Conservation (phyloP, 1,284 basidiomycete genomes). For the Prillingera fragicola region DNA sequence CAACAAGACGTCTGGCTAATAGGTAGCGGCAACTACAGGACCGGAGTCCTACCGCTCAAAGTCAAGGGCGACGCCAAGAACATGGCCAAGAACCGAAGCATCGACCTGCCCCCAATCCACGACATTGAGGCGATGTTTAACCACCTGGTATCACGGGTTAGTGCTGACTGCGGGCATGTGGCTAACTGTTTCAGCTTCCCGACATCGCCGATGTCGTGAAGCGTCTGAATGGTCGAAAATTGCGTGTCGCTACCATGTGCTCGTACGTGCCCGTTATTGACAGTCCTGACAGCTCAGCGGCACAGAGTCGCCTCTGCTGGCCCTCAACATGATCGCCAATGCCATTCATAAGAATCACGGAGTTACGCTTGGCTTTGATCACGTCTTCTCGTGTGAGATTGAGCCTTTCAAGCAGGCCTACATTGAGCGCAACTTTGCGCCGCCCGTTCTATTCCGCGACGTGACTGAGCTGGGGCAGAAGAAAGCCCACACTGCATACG, state of each 20-base stretch:
- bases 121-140: slow-evolving; percentile 77
- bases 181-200: slow-evolving; percentile 24
- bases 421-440: slow-evolving; percentile 84
- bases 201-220: slow-evolving; percentile 55
- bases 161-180: neutral
- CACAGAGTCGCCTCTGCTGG: slow-evolving; percentile 88
- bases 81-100: slow-evolving; percentile 32
- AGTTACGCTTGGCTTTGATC: slow-evolving; percentile 67
- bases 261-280: slow-evolving; percentile 46
- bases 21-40: slow-evolving; percentile 21
- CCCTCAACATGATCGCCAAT: slow-evolving; percentile 74
- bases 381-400: slow-evolving; percentile 96
- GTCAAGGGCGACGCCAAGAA: slow-evolving; percentile 14
- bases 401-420: slow-evolving; percentile 98
- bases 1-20: slow-evolving; percentile 1
- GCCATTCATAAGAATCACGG: slow-evolving; percentile 65
- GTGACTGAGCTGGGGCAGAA: slow-evolving; percentile 80
- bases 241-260: slow-evolving; percentile 96
- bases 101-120: slow-evolving; percentile 66
- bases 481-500: slow-evolving; percentile 84
- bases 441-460: slow-evolving; percentile 82
- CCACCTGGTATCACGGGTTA: slow-evolving; percentile 56
- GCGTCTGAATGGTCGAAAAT: slow-evolving; percentile 68
- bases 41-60: slow-evolving; percentile 27
- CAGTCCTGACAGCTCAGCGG: slow-evolving; percentile 57